Percentiles rank a stretch among this genome's conserved stretches.
Evolutionary conservation across 163 green algal species (phyloP).

Genomic region (Chloromonas sp.): DNA sequence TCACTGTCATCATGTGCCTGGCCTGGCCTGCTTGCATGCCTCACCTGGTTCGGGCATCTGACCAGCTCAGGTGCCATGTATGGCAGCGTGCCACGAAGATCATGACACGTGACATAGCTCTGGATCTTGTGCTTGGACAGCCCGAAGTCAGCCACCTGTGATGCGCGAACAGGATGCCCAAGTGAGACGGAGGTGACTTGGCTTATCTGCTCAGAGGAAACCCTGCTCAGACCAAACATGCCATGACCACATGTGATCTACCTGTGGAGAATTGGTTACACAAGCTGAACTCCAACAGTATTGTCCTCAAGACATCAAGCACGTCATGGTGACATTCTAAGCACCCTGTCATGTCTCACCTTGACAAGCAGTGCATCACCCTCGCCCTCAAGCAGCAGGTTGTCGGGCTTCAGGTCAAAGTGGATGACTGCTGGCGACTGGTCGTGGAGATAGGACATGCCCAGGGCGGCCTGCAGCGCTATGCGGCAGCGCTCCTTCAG

Average conservation of each 20-base stretch:
- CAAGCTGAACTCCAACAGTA: too few species aligned
- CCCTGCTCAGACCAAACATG: too few species aligned
- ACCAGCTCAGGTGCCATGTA: slow-evolving; percentile 88
- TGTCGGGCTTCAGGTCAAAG: slow-evolving; percentile 85
- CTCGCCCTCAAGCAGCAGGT: slow-evolving; percentile 74
- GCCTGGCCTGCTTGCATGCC: background rate
- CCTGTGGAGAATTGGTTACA: too few species aligned
- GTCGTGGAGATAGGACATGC: slow-evolving; percentile 80
- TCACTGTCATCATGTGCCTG: too few species aligned
- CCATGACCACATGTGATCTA: too few species aligned
- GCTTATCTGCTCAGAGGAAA: too few species aligned
- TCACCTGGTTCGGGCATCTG: slow-evolving; percentile 54
- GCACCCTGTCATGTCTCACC: slow-evolving; percentile 1
- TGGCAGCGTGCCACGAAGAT: slow-evolving; percentile 76
- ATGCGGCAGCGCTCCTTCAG: slow-evolving; percentile 32
- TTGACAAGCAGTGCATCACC: slow-evolving; percentile 37
- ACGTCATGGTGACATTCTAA: too few species aligned
- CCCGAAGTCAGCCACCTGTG: slow-evolving; percentile 74
- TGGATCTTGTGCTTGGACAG: slow-evolving; percentile 75
- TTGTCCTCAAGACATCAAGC: too few species aligned
- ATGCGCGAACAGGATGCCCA: background rate
- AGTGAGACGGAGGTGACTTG: too few species aligned
- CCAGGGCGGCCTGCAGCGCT: slow-evolving; percentile 35
- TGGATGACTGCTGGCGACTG: slow-evolving; percentile 63
- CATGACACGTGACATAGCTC: slow-evolving; percentile 65